Evolutionary conservation across 2,329 filamentous ascomycete species (phyloP), one percentile per base, ranked within the genome.

Genomic region (Beauveria asiatica): DNA sequence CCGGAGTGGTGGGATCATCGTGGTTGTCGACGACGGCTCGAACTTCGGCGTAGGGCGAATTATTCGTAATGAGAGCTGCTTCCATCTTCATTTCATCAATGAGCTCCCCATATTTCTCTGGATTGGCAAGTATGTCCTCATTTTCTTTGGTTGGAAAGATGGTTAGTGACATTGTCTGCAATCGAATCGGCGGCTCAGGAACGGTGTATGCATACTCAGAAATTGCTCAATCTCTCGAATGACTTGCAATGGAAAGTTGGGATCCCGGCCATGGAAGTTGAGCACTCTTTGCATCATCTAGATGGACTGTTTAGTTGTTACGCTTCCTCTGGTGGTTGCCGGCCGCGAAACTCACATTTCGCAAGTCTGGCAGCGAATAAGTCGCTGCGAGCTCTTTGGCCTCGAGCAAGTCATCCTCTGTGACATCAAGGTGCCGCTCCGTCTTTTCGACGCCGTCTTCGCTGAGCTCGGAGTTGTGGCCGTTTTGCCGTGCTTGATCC

Each of bases 371-470:
- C 21, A 74, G 68, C 39, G 67, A 71, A 60, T 73, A 69, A 48
- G 58, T 71, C 21, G 65, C 67, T 1, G 75, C 75, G 41, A 71
- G 61, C 44, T 73, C 73, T 62, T 69, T 76, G 37, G 75, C 76
- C 62, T 78, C 74, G n/a, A 75, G 68, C n/a, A 77, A 65, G 63
- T 78, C 76, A 62, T 75, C 70, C 49, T 76, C 74, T 5, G 76
- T 76, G 21, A 74, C 74, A 50, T 72, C 70, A 48, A 76, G 67
- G 6, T 67, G 54, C 19, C 50, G 50, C 44, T 55, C 54, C 3
- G 55, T 48, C 25, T 51, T 51, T 13, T 61, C 21, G 13, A 61
- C 39, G 21, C 45, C 45, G 6, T 50, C 42, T 33, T 54, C 50
- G 16, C 44, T 56, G 19, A 54, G 37, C 21, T 60, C 50, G 13